A percentile compares a stretch with the other conserved stretches of the same genome.
These are phyloP conservation scores for Ophiobolus disseminans DNA, from an alignment of 2,329 filamentous ascomycete species.

Conservation along the genomic window DNA sequence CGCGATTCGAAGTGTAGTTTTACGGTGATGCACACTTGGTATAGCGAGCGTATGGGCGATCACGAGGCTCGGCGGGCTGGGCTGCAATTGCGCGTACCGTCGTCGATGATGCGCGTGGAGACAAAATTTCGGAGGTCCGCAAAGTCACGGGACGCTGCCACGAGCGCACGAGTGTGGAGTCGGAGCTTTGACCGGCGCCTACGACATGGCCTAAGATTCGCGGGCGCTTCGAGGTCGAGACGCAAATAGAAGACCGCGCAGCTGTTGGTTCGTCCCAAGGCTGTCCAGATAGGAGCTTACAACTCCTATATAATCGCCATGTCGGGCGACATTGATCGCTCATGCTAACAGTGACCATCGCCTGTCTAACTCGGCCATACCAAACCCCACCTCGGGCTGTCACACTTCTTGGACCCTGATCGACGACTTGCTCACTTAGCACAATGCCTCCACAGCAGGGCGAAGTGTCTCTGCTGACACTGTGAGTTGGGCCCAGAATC, in stretches of 20 bases:
- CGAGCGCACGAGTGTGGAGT: conserved; percentile 14
- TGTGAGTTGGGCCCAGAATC: conserved; percentile 49
- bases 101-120: conserved; percentile 21
- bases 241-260: conserved; percentile 41
- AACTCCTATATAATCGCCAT: conserved; percentile 29
- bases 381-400: conserved; percentile 6
- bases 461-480: conserved; percentile 56
- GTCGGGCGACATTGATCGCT: conserved; percentile 16
- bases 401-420: conserved; percentile 16
- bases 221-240: conserved; percentile 46
- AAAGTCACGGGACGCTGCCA: conserved; percentile 31
- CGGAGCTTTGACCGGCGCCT: conserved; percentile 27
- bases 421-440: conserved; percentile 13
- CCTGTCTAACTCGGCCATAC: conserved; percentile 1
- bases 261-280: conserved; percentile 17
- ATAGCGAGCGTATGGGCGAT: not conserved
- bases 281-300: conserved; percentile 10
- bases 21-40: not conserved
- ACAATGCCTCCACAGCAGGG: conserved; percentile 58
- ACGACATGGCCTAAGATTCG: conserved; percentile 21
- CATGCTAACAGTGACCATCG: conserved; percentile 17
- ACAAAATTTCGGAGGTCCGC: conserved; percentile 44
- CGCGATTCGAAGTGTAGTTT: not conserved
- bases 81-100: conserved; percentile 33
- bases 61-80: conserved; percentile 11